Evolutionary conservation across 2,329 filamentous ascomycete genomes (phyloP), one percentile per base, ranked within the genome.

Genomic region (Ampelomyces quisqualis): DNA sequence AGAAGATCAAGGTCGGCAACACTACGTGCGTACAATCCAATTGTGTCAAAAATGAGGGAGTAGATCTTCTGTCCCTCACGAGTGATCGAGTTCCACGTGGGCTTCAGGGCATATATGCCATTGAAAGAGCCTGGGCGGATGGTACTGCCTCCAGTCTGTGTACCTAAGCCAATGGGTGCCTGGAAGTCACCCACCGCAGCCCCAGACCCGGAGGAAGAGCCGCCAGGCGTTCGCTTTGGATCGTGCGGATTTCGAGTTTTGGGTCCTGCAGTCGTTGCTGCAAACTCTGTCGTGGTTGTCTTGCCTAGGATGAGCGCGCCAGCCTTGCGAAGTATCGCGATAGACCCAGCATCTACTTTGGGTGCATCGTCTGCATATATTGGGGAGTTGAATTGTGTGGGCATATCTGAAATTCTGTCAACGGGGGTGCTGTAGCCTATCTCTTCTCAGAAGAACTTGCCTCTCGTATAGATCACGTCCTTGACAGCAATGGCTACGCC

Each of bases 181-280:
- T 86, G 83, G 37, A 77, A 77, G 48, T 86, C 84, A 5, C 71
- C 82, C 0, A 87, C 82, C 0, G 80, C 82, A 0, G 83, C 82
- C 0, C 73, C 84, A 0, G 82, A 85, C 0, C 84, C 84, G 0
- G 81, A 80, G 0, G 81, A 85, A 0, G 82, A 86, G 31, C 84
- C 84, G 1, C 84, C 84, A 0, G 84, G 83, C 0, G 83, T 86
- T 4, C 75, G 71, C 0, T 42, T 45, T 0, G 67, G 44, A 44
- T 76, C 68, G 45, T 79, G 77, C 0, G 83, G 80, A 57, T 87
- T 87, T 3, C 64, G 58, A 1, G 80, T 82, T 35, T 71, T 71
- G 1, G 76, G 72, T 2, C 81, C 81, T 10, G 70, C 62, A 1
- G 71, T 72, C 0, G 74, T 79, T 2, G 78, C 75, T 0, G 82